Evolutionary conservation across 208 protist genomes (phyloP).

Genomic region (Leptomonas seymouri): DNA sequence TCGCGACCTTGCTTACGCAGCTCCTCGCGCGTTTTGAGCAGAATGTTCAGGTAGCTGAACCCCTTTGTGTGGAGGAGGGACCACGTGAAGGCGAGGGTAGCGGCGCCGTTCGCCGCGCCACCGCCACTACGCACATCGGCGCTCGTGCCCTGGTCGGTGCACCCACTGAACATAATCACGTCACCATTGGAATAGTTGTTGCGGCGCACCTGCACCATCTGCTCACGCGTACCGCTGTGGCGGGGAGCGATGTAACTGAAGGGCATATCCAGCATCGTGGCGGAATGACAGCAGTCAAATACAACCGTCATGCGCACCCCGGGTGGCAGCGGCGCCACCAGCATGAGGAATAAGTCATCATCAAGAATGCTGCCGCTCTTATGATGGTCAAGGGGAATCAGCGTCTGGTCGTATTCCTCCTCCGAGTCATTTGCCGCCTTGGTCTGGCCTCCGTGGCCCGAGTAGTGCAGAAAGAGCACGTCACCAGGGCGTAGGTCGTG

Average conservation of each 20-base stretch:
- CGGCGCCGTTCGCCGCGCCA: slow-evolving; percentile 70
- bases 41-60: slow-evolving; percentile 80
- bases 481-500: slow-evolving; percentile 79
- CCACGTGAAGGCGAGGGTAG: slow-evolving; percentile 84
- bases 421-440: slow-evolving; percentile 50
- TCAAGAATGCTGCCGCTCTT: slow-evolving; percentile 79
- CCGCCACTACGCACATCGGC: slow-evolving; percentile 58
- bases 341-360: slow-evolving; percentile 87
- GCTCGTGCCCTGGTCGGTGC: slow-evolving; percentile 85
- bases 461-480: slow-evolving; percentile 92
- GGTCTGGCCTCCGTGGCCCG: slow-evolving; percentile 86
- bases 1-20: slow-evolving; percentile 69
- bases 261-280: slow-evolving; percentile 89
- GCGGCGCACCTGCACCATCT: slow-evolving; percentile 69
- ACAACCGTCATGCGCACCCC: slow-evolving; percentile 90
- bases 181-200: slow-evolving; percentile 83
- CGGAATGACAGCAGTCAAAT: slow-evolving; percentile 95
- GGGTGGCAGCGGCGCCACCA: slow-evolving; percentile 71
- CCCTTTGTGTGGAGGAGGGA: slow-evolving; percentile 64
- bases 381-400: slow-evolving; percentile 84
- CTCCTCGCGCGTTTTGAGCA: slow-evolving; percentile 79
- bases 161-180: slow-evolving; percentile 92
- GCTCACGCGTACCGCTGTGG: slow-evolving; percentile 16
- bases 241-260: slow-evolving; percentile 76
- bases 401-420: slow-evolving; percentile 83